Conservation (phyloP, 164 flowering plant species). For the Nelumbo lutea region DNA sequence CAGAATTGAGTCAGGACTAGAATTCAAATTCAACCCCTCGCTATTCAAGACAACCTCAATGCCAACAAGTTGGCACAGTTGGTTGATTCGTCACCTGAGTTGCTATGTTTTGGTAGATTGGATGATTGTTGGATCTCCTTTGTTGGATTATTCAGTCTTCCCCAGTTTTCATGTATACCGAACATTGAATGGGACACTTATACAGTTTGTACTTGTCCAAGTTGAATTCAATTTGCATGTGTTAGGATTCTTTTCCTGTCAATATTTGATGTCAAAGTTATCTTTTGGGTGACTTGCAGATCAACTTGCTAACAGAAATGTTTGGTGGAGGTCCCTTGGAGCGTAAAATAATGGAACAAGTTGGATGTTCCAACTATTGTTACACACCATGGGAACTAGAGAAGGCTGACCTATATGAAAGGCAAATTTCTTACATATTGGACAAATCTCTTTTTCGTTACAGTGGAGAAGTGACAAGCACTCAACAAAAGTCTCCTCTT, state of each 20-base stretch:
- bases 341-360: conserved; percentile 66
- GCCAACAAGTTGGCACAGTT: too few relatives aligned
- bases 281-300: conserved; percentile 29
- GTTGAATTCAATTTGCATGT: not conserved
- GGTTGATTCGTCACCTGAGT: too few relatives aligned
- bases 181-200: too few relatives aligned
- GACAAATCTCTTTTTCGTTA: conserved; percentile 64
- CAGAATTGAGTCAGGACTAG: too few relatives aligned
- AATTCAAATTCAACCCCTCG: too few relatives aligned
- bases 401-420: conserved; percentile 62
- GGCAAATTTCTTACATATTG: conserved; percentile 70
- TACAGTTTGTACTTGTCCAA: too few relatives aligned
- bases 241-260: not conserved
- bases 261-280: not conserved
- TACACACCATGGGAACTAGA: conserved; percentile 78
- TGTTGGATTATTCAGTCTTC: too few relatives aligned
- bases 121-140: too few relatives aligned
- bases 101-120: too few relatives aligned
- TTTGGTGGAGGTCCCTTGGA: conserved; percentile 77
- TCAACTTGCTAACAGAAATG: conserved; percentile 55
- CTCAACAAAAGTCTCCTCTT: conserved; percentile 69
- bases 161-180: too few relatives aligned
- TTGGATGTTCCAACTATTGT: conserved; percentile 73
- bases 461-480: conserved; percentile 82
- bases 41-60: too few relatives aligned